phyloP scores from a whole-genome alignment of 2,329 filamentous ascomycete species.

The Penicillium sp. region DNA sequence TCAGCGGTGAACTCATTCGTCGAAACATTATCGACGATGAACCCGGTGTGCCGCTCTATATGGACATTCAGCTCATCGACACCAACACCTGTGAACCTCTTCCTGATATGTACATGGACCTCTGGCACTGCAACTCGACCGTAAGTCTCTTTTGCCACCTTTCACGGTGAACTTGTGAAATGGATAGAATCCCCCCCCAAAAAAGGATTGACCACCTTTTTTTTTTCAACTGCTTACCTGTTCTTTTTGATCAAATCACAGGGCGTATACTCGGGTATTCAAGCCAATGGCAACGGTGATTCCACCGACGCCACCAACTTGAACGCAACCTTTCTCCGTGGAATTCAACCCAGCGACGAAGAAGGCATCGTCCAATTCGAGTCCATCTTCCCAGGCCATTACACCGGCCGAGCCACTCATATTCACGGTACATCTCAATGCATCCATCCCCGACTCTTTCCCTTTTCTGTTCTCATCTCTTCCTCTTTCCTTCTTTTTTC shows the following conservation, averaged over 20 bases:
- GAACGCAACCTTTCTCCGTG: conserved; percentile 42
- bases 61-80: conserved; percentile 40
- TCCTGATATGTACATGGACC: conserved; percentile 30
- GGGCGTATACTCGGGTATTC: conserved; percentile 38
- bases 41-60: conserved; percentile 34
- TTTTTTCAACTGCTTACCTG: not conserved
- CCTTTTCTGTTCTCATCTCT: not conserved
- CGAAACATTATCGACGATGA: conserved; percentile 34
- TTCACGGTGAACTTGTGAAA: not conserved
- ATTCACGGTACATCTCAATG: conserved; percentile 25
- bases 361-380: conserved; percentile 41
- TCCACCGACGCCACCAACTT: conserved; percentile 35
- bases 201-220: not conserved
- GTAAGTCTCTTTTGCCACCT: conserved; percentile 8
- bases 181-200: not conserved
- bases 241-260: conserved; percentile 1
- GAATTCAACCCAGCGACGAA: conserved; percentile 39
- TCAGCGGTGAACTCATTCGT: conserved; percentile 36
- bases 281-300: conserved; percentile 34
- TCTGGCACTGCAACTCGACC: conserved; percentile 41
- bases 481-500: not conserved
- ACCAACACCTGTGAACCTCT: conserved; percentile 39
- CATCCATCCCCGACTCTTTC: not conserved
- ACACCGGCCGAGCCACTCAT: conserved; percentile 35
- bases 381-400: conserved; percentile 44